Conservation (phyloP, 768 basidiomycete species). For the Mycena vitilis region DNA sequence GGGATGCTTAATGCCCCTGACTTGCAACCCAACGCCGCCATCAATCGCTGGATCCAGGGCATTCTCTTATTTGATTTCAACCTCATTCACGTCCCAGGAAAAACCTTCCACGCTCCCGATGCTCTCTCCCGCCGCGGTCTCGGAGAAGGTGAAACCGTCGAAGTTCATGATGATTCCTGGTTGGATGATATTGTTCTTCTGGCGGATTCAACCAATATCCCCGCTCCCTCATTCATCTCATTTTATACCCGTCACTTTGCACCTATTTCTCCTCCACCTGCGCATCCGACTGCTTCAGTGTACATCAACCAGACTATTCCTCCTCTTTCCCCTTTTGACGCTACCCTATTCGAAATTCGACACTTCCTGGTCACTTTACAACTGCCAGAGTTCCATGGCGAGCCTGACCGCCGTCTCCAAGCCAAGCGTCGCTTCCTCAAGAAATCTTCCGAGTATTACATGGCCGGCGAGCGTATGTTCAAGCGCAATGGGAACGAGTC, state of each 20-base stretch:
- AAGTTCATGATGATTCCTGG: constrained; percentile 44
- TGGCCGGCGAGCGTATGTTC: constrained; percentile 21
- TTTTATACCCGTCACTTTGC: neutral
- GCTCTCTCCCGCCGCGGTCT: constrained; percentile 46
- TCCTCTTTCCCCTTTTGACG: constrained; percentile 4
- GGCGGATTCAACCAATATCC: neutral
- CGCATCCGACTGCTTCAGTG: neutral
- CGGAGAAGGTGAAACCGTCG: constrained; percentile 32
- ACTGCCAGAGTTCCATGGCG: neutral
- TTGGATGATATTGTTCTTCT: constrained; percentile 28
- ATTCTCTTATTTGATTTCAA: constrained; percentile 53
- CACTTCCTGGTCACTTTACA: constrained; percentile 33
- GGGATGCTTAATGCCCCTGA: constrained; percentile 57
- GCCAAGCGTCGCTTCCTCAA: constrained; percentile 25
- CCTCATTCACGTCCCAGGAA: constrained; percentile 51
- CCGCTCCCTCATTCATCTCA: neutral
- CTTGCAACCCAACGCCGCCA: constrained; percentile 47
- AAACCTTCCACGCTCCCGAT: constrained; percentile 49
- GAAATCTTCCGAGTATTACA: constrained; percentile 25
- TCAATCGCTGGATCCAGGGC: constrained; percentile 55
- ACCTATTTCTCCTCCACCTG: neutral
- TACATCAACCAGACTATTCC: constrained; percentile 2
- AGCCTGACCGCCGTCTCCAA: neutral
- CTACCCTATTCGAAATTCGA: constrained; percentile 21
- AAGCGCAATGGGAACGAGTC: constrained; percentile 7